Evolutionary conservation across 2,329 filamentous ascomycete species (phyloP), one percentile per base, ranked within the genome.

Genomic region (Penicillium aurantiogriseum): DNA sequence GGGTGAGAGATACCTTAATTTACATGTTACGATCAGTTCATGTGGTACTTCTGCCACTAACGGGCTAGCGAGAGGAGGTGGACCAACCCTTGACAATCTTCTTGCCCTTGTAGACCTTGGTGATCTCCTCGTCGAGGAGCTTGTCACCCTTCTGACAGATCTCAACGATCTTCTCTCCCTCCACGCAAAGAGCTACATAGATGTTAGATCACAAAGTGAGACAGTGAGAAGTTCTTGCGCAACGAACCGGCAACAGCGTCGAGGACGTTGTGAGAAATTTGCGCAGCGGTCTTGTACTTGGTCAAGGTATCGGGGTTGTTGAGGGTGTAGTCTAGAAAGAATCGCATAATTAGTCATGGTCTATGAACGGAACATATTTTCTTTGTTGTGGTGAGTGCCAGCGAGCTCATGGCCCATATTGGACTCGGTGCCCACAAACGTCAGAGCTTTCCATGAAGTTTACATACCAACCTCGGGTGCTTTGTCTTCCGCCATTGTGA

Each of bases 51-150:
- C 27, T 25, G 29, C 33, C 39, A 57, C 29, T 9, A 31, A 38
- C 17, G 23, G 13, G 13, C 13, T 29, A 10, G 49, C 39, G 23
- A 31, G 29, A 9, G 31, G 15, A 21, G 45, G 9, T 36, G 15
- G 36, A 79, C 81, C 65, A 71, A 90, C 90, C 94, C 85, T 99
- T 99, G 75, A 81, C 77, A 72, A 97, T 88, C 83, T 97, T 97
- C 85, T 97, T 97, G 79, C 92, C 93, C 77, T 96, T 92, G 85
- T 94, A 99, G 71, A 99, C 93, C 83, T 97, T 97, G 74, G 85
- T 79, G 55, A 96, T 84, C 79, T 97, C 94, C 73, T 96, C 93
- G 65, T 94, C 92, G 64, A 99, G 84, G 61, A 99, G 84, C 83
- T 92, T 89, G 81, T 99, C 94, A 68, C 94, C 94, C 82, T 92